Evolutionary conservation across 257 asterid genomes (phyloP), one percentile per base, ranked within the genome.

Genomic region (Echites panduratus): DNA sequence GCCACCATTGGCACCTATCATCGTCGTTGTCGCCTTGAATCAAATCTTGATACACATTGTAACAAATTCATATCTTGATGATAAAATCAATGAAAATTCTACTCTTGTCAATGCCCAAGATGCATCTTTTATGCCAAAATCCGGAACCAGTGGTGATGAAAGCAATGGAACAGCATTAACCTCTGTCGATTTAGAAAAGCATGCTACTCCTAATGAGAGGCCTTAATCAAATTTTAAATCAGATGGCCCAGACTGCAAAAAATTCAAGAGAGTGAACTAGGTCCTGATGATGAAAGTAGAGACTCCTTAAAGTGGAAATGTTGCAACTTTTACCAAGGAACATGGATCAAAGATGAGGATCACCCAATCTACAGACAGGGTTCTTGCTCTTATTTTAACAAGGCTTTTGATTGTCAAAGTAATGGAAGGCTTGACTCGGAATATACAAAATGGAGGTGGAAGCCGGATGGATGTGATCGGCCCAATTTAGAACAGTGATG

Each of bases 371-470:
- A 91, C 76, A 70, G 38, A 4, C 87, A 90, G 4, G 93, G 97
- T 41, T 78, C 92, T 79, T 94, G 99, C 76, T 97, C 97, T 4
- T 92, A 87, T 53, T 97, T 95, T 9, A 96, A 95, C 66, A 98
- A 89, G 57, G 99, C 82, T 75, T 94, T 83, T 73, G 92, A 90
- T 82, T 95, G 99, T 52, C 96, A 87, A 81, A 76, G 74, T 57
- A 95, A 95, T 61, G 99, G 99, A 38, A 88, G 99, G 86, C 92
- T 87, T 8, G 99, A 95, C 43, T 86, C 86, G 27, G 88, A 75
- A n/a, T 95, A 95, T 75, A 72, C 88, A 38, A 87, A 91, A 38
- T 92, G 97, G 98, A 84, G 89, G 80, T 95, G 99, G 99, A 87
- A 87, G 69, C 99, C 99, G 14, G 82, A 85, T 86, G 94, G 79